Base-by-base conservation (phyloP, 257 asterid species). In the Misopates orontium region DNA sequence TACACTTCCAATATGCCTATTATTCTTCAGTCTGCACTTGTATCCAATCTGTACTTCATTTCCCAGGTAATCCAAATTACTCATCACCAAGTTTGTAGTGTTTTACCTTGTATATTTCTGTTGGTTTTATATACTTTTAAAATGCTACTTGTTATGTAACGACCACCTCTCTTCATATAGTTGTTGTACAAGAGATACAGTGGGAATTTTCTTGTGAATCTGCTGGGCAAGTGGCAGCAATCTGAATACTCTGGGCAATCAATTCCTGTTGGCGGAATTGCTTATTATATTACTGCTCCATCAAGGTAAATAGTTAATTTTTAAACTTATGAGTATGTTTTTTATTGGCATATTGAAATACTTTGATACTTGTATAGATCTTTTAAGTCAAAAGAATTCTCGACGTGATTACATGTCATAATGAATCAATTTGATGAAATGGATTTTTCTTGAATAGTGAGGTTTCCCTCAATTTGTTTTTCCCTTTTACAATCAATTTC, bases 1-100 rank as follows among this genome's bases (percentile, higher is more conserved):
- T 86, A 81, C 53, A 83, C 88, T 53, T 86, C 95, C 65, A 83
- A 83, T 77, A 86, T 86, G 95, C 90, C 95, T 40, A 86, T 86
- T 67, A 86, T 86, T 72, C 80, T 86, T 69, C 95, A 86, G 60
- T 86, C 95, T 1, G 95, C 95, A 32, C 90, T 86, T 60, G 87
- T 82, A 22, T 84, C 95, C 78, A 86, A 86, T 79, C 88, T 86
- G 20, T 84, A 86, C 75, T 84, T 84, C 69, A 84, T 86, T 57
- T 86, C 90, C 68, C 95, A 83, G 94, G 94, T 86, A 70, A 57
- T 21, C 69, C 62, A 41, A 17, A 56, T 32, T 20, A 23, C 7
- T 55, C 4, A 17, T 21, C 42, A 36, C 13, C 49, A 16, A 42
- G 7, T 17, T 40, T 52, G 6, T 24, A 23, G 17, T 21, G 56